Evolutionary conservation across 2,329 filamentous ascomycete genomes (phyloP), one percentile per base, ranked within the genome.

Genomic region (Paraphaeosphaeria minitans): DNA sequence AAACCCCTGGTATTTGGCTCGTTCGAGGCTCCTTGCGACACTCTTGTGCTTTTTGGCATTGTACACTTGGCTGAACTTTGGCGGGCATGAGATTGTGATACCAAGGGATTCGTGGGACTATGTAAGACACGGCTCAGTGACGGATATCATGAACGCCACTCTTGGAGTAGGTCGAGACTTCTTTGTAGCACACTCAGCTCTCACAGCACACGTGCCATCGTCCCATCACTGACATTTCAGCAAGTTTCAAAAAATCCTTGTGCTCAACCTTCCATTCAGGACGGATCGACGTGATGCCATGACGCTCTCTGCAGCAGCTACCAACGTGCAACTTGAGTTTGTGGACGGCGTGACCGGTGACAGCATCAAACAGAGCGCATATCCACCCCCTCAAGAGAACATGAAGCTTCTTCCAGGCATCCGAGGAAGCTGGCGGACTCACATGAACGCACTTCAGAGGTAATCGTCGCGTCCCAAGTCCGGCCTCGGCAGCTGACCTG

Each of bases 211-310:
- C 82, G 42, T 78, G 82, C 57, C 41, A 76, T 8, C 77, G 83
- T 1, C 81, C 78, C 22, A 84, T 86, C 62, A 14, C 56, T 56
- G 10, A 53, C 19, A 49, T 4, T 16, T 5, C 24, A 7, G 12
- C 43, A 57, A 85, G 83, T 86, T 86, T 62, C 76, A 82, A 46
- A 79, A 83, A 57, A 81, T 86, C 10, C 78, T 85, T 52, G 82
- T 84, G 21, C 78, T 86, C 48, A 84, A 83, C 49, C 77, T 87
- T 3, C 81, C 82, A 0, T 76, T 76, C 10, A 77, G 84, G 2
- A 82, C 78, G 24, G 84, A 86, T 61, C 80, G 83, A 14, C 78
- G 83, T 31, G 83, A 86, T 73, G 77, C 80, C 12, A 81, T 85
- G 69, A 75, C 77, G 0, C 73, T 85, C 7, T 79, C 82, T 2